Evolutionary conservation across 108 stramenopile genomes (phyloP), one percentile per base, ranked within the genome.

Genomic region (Cyclostephanos invisitatus): DNA sequence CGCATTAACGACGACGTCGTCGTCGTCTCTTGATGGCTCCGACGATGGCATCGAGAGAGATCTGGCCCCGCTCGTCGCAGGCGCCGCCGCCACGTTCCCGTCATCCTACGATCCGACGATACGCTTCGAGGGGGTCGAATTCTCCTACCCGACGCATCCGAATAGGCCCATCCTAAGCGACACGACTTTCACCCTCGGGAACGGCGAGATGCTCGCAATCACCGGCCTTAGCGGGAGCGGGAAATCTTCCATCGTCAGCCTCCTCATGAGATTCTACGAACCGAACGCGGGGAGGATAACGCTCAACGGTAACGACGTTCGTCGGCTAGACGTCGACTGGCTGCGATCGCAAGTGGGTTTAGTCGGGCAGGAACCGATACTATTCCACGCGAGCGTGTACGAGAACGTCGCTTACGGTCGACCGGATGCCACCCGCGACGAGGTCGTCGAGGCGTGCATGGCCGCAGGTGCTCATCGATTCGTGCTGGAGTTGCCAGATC

Each of bases 111-210:
- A 57, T 51, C 50, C 78, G 11, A 73, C 67, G 0, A 56, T 80
- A 25, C 67, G 46, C 54, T 86, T 95, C 46, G 56, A 84, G 25
- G 68, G 85, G 64, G 90, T 98, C 49, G 61, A 78, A 37, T 98
- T 98, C 77, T 51, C 85, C 62, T 98, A 96, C 78, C 96, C 96
- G 12, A 72, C 88, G 28, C 85, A 95, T 36, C 88, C 89, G 17
- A 78, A 93, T 47, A 51, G 60, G 17, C 32, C 72, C 37, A 87
- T 95, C 12, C 81, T 94, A 47, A 57, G 86, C 14, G 67, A 88
- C 22, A 46, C 73, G 7, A 68, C 78, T 20, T 80, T 80, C 56
- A 64, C 57, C 2, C 35, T 80, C 36, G 17, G 6, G 1, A 62
- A 86, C 18, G 84, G 84, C 7, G 70, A 81, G 35, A 78, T 89